Percentiles rank a stretch among this genome's conserved stretches.
phyloP scores from a whole-genome alignment of 2,329 filamentous ascomycete genomes.

The Ceratocystis ficicola region DNA sequence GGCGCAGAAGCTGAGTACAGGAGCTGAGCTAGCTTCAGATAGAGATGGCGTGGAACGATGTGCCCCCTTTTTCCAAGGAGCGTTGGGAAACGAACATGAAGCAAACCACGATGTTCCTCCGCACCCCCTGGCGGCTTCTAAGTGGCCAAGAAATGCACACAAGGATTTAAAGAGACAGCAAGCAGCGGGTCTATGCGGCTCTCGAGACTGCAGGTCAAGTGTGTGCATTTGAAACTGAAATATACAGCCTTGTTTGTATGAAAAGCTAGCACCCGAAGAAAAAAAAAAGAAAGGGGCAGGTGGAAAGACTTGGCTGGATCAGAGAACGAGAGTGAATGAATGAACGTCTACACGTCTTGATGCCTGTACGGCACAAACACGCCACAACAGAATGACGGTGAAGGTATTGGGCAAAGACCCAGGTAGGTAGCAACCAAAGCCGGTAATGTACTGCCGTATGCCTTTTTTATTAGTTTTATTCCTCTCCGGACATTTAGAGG shows the following conservation, averaged over 20 bases:
- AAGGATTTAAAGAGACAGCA: background rate
- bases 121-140: background rate
- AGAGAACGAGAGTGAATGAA: background rate
- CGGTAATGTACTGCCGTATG: background rate
- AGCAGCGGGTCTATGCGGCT: background rate
- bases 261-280: background rate
- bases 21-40: background rate
- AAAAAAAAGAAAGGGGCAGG: background rate
- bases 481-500: background rate
- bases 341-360: background rate
- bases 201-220: background rate
- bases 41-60: background rate
- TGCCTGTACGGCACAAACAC: constrained; percentile 2
- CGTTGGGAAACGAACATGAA: background rate
- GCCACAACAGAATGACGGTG: constrained; percentile 4
- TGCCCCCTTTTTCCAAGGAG: background rate
- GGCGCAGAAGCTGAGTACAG: too few species aligned
- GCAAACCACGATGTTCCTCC: background rate
- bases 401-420: background rate
- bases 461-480: background rate
- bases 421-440: background rate
- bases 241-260: constrained; percentile 9
- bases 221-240: background rate
- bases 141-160: background rate
- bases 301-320: background rate